Percentiles rank a stretch among this genome's conserved stretches.
phyloP scores from a whole-genome alignment of 768 basidiomycete genomes.

The Lactifluus echinatus region DNA sequence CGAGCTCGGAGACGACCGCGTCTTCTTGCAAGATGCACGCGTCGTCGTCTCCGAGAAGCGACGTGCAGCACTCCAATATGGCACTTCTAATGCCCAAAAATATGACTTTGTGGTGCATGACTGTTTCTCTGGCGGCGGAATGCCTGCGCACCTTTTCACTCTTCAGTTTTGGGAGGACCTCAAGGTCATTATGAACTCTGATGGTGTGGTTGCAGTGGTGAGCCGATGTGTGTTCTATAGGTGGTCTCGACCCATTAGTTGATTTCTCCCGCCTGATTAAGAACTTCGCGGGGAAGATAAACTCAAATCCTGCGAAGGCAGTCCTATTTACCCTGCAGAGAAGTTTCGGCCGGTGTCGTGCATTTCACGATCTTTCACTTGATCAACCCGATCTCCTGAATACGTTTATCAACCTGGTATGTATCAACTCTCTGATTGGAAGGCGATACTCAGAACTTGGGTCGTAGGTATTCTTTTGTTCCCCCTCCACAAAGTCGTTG shows the following conservation, averaged over 20 bases:
- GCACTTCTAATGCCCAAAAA: slow-evolving; percentile 23
- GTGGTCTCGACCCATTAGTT: not conserved
- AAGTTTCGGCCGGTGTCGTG: slow-evolving; percentile 72
- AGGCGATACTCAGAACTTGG: not conserved
- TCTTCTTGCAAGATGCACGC: slow-evolving; percentile 71
- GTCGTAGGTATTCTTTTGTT: slow-evolving; percentile 76
- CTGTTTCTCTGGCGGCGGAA: slow-evolving; percentile 89
- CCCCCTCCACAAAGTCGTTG: slow-evolving; percentile 41
- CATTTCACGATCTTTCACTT: slow-evolving; percentile 63
- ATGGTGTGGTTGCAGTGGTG: slow-evolving; percentile 78
- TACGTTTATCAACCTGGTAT: slow-evolving; percentile 69
- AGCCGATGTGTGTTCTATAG: slow-evolving; percentile 25
- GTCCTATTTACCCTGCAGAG: slow-evolving; percentile 61
- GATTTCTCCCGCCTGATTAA: slow-evolving; percentile 25
- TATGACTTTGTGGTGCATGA: slow-evolving; percentile 83
- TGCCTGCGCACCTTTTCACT: slow-evolving; percentile 81
- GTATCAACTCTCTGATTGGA: slow-evolving; percentile 18
- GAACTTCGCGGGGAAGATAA: slow-evolving; percentile 78
- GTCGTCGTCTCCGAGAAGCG: slow-evolving; percentile 26
- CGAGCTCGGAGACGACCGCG: slow-evolving; percentile 45
- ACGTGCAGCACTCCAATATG: slow-evolving; percentile 24
- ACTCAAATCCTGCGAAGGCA: slow-evolving; percentile 52
- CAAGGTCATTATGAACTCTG: slow-evolving; percentile 49
- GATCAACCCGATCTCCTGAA: slow-evolving; percentile 37
- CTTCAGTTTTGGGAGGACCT: slow-evolving; percentile 75